phyloP scores from a whole-genome alignment of 306 rosid genomes.

The Prunus mira region DNA sequence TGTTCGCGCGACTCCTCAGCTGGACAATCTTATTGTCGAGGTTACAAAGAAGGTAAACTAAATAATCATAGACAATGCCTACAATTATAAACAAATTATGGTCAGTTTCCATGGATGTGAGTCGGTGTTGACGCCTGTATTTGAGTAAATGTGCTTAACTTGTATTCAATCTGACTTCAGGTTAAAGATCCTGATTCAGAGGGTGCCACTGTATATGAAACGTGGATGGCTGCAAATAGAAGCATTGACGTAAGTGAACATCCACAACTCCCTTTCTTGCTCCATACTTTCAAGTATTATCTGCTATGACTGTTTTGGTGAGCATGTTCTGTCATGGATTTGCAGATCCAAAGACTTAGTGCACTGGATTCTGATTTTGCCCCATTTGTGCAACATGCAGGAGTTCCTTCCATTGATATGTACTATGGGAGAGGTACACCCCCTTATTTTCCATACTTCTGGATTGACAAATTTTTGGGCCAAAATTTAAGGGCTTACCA shows the following conservation, averaged over 20 bases:
- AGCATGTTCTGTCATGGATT: conserved; percentile 16
- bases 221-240: conserved; percentile 46
- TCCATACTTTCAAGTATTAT: not conserved
- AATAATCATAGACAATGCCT: not conserved
- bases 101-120: not conserved
- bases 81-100: not conserved
- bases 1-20: conserved; percentile 89
- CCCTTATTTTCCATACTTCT: not conserved
- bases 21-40: conserved; percentile 74
- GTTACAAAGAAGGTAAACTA: conserved; percentile 61
- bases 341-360: conserved; percentile 79
- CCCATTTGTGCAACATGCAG: conserved; percentile 90
- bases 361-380: conserved; percentile 85
- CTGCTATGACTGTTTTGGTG: not conserved
- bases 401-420: conserved; percentile 78
- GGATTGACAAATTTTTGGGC: not conserved
- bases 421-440: conserved; percentile 83
- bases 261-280: conserved; percentile 4
- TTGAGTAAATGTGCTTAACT: conserved; percentile 13
- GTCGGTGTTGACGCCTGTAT: not conserved
- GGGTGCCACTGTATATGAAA: conserved; percentile 49
- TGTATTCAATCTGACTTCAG: conserved; percentile 43
- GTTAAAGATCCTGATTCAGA: conserved; percentile 80
- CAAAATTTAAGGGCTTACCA: not conserved
- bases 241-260: conserved; percentile 43